These are phyloP conservation scores for Aspergillus hiratsukae DNA, from an alignment of 2,329 filamentous ascomycete genomes.

Conservation along the genomic window DNA sequence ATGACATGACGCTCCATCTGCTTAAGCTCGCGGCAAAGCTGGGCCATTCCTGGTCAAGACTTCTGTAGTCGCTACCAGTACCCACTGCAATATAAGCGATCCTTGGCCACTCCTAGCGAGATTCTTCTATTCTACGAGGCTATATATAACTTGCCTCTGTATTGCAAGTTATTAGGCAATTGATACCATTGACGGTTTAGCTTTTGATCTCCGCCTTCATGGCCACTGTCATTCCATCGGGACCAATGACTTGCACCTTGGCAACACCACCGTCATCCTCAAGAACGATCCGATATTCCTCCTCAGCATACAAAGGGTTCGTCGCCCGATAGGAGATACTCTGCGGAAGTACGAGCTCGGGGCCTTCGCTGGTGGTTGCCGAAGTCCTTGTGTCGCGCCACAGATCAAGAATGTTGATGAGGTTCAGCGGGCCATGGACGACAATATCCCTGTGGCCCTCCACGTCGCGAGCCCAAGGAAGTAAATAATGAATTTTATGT, in stretches of 20 bases:
- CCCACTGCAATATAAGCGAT: neutral
- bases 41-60: neutral
- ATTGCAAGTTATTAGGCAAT: neutral
- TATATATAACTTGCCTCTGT: neutral
- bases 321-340: constrained; percentile 48
- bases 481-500: constrained; percentile 44
- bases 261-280: constrained; percentile 26
- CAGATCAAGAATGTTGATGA: constrained; percentile 41
- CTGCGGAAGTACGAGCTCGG: constrained; percentile 32
- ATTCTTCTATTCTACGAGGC: constrained; percentile 49
- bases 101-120: neutral
- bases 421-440: constrained; percentile 42
- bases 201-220: constrained; percentile 37
- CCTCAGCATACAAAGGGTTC: constrained; percentile 47
- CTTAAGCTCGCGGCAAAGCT: neutral
- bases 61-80: neutral
- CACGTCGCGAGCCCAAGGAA: constrained; percentile 40
- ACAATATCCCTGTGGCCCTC: constrained; percentile 42
- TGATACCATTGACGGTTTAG: neutral
- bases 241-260: constrained; percentile 32
- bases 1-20: neutral
- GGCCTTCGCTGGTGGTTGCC: constrained; percentile 13
- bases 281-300: constrained; percentile 44
- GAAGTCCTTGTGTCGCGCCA: constrained; percentile 36
- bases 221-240: constrained; percentile 23